A percentile compares a stretch with the other conserved stretches of the same genome.
phyloP scores from a whole-genome alignment of 1,284 basidiomycete species.

The Ganoderma multipileum region DNA sequence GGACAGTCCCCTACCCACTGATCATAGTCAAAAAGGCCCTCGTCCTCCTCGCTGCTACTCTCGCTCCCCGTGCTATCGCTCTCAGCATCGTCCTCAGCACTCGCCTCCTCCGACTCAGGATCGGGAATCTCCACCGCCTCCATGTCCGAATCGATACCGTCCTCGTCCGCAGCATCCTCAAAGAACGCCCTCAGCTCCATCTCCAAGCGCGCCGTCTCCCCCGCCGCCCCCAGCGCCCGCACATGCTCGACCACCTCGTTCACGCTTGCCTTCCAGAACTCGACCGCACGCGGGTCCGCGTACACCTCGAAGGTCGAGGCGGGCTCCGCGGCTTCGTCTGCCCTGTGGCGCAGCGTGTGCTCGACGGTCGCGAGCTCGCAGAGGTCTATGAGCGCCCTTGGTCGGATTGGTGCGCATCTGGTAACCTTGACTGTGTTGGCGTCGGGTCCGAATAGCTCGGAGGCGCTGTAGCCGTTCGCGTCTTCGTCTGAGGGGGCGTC shows the following conservation, averaged over 20 bases:
- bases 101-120: background rate
- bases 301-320: background rate
- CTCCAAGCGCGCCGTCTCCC: background rate
- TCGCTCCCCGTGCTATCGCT: background rate
- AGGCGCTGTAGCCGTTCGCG: background rate
- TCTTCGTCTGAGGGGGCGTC: background rate
- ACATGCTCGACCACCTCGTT: background rate
- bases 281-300: background rate
- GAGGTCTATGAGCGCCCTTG: background rate
- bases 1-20: background rate
- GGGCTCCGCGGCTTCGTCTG: background rate
- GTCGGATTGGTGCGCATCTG: background rate
- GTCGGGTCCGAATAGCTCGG: slow-evolving; percentile 1
- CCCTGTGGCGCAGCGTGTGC: background rate
- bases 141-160: background rate
- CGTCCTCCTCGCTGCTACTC: background rate
- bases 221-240: background rate
- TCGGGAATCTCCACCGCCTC: background rate
- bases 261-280: background rate
- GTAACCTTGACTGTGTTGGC: background rate
- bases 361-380: background rate
- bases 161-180: background rate
- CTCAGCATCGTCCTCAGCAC: background rate
- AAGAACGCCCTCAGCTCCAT: background rate
- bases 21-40: background rate